Percentiles rank a stretch among this genome's conserved stretches.
Conservation (phyloP, 495 filamentous ascomycete species). For the Lasiosphaeriaceae sp. region DNA sequence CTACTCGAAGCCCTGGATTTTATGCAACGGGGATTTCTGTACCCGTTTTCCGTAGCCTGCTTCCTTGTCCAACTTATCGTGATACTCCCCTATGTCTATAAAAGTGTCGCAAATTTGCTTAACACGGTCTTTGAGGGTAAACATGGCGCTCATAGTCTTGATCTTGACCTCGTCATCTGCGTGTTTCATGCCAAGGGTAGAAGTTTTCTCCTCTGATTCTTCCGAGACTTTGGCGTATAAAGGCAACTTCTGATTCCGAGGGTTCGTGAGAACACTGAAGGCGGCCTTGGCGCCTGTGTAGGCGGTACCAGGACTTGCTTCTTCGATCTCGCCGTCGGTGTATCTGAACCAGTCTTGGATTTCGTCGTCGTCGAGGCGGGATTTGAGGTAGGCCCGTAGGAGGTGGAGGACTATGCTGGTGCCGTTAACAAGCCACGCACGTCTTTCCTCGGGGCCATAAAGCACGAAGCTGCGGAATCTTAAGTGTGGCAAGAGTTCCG, state of each 20-base stretch:
- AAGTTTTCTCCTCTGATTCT: not conserved
- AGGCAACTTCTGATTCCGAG: not conserved
- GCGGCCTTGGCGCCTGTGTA: not conserved
- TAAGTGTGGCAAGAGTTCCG: constrained; percentile 22
- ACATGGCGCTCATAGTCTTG: not conserved
- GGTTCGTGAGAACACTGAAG: not conserved
- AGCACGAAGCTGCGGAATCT: constrained; percentile 27
- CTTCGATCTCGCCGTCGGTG: not conserved
- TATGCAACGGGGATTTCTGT: not conserved
- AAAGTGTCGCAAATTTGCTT: not conserved
- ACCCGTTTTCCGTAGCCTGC: not conserved
- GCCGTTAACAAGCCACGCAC: constrained; percentile 40
- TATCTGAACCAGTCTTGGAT: not conserved
- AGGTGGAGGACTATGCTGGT: constrained; percentile 38
- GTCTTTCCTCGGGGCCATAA: constrained; percentile 32
- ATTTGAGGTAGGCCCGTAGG: constrained; percentile 29
- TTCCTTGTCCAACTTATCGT: not conserved
- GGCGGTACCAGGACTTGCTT: not conserved
- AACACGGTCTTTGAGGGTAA: not conserved
- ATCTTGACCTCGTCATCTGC: not conserved
- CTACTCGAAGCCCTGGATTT: constrained; percentile 17
- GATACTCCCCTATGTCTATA: not conserved
- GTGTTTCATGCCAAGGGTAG: too few relatives aligned
- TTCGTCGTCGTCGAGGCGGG: constrained; percentile 5
- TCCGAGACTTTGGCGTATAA: not conserved